These are phyloP conservation scores for Heliamphora exappendiculata DNA, from an alignment of 148 eudicot species.

Conservation along the genomic window DNA sequence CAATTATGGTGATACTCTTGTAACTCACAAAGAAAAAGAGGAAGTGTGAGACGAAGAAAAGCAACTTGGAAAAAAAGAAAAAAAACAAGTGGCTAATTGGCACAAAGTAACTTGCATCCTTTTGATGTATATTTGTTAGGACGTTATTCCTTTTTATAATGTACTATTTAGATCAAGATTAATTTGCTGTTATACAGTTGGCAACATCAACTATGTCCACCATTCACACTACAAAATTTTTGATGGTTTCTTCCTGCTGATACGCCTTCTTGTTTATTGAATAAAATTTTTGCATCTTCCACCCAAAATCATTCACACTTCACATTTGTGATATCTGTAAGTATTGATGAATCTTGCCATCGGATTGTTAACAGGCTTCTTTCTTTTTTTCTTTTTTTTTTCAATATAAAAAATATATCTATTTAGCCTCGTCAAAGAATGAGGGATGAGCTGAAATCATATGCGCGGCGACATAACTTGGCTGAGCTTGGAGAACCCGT, in stretches of 20 bases:
- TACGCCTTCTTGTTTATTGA: background rate
- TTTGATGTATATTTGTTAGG: background rate
- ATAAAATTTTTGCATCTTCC: background rate
- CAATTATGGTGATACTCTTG: background rate
- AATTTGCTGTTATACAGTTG: background rate
- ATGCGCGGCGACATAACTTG: slow-evolving; percentile 53
- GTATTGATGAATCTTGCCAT: too few species aligned
- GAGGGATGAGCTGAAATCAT: slow-evolving; percentile 66
- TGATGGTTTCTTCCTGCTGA: background rate
- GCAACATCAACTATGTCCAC: background rate
- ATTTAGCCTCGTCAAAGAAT: slow-evolving; percentile 59
- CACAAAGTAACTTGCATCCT: background rate
- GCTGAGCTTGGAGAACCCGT: slow-evolving; percentile 47
- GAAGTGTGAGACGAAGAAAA: background rate
- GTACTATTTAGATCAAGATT: background rate
- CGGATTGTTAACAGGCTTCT: too few species aligned
- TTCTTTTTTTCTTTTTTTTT: background rate
- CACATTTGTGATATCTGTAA: too few species aligned
- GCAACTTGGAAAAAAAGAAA: background rate
- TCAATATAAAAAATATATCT: background rate
- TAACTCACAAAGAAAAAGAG: background rate
- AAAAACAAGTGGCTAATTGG: background rate
- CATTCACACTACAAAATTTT: background rate
- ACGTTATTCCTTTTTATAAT: background rate
- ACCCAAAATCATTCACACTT: too few species aligned